Evolutionary conservation across 768 basidiomycete species (phyloP), one percentile per base, ranked within the genome.

Genomic region (Hericium coralloides): DNA sequence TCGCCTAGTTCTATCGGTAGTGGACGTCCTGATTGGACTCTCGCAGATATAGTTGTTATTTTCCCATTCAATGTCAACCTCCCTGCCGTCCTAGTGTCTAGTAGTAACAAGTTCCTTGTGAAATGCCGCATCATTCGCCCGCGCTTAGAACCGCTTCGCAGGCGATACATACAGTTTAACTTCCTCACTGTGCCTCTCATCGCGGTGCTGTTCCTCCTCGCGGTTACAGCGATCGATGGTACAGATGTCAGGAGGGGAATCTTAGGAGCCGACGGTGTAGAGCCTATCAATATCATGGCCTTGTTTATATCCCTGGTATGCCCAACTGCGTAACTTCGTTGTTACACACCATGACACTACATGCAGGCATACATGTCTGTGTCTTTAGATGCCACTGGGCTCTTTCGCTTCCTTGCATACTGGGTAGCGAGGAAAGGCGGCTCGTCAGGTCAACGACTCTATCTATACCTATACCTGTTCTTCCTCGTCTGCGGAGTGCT

Each of bases 231-330:
- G 12, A 67, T 72, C 39, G 64, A 75, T 55, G 56, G 66, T 0
- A 26, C 60, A 0, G 81, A 78, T 10, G 78, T 95, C 39, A 78
- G 85, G 15, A 71, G 80, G 58, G 95, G 95, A 1, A 91, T 95
- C 53, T 82, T 95, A 12, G 88, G 88, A 6, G 75, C 77, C 0
- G 85, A 85, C 58, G 87, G 87, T 3, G 80, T 98, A 23, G 82
- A 88, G 62, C 95, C 95, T 0, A 90, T 94, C 65, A 91, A 97
- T 67, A 94, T 98, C 61, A 81, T 98, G 68, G 90, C 92, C 23
- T 73, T 98, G 1, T 98, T 98, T 72, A 84, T 92, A 63, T 91
- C 89, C 2, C 76, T 97, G 51, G 92, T 70, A 45, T 41, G 65
- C 74, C 6, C 15, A 1, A 8, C 31, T 9, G 8, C 31, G 10